Conservation (phyloP, 192 early-diverging fungal genomes). For the Umbelopsis vinacea region DNA sequence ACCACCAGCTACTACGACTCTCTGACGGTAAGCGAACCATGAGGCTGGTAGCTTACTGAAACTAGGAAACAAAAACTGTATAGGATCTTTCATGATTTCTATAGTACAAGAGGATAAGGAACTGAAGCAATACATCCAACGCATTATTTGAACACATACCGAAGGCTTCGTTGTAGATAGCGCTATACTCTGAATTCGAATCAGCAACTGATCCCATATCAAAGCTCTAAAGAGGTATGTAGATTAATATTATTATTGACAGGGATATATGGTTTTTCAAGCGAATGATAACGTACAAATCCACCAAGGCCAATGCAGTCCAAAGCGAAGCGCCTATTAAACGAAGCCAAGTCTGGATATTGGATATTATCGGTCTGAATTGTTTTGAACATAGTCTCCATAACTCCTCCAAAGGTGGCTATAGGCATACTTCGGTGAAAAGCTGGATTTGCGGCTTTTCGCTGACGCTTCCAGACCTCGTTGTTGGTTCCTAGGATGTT, state of each 20-base stretch:
- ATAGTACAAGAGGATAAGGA: not conserved
- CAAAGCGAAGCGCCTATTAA: constrained; percentile 44
- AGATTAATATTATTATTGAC: not conserved
- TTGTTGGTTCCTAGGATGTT: constrained; percentile 9
- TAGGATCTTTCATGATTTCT: not conserved
- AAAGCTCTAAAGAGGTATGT: not conserved
- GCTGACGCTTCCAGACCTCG: constrained; percentile 9
- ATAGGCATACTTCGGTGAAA: constrained; percentile 35
- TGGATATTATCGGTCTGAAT: not conserved
- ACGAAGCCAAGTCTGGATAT: constrained; percentile 2
- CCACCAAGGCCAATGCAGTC: constrained; percentile 61
- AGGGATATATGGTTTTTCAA: no score
- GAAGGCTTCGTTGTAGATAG: not conserved
- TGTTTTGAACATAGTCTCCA: not conserved
- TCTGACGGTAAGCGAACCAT: constrained; percentile 3
- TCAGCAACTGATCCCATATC: constrained; percentile 10
- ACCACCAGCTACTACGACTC: not conserved
- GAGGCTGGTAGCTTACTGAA: constrained; percentile 11
- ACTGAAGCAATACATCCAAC: not conserved
- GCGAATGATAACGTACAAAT: constrained; percentile 30
- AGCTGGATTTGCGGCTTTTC: constrained; percentile 35
- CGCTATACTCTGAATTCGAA: not conserved
- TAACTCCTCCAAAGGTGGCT: constrained; percentile 26
- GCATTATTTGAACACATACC: not conserved
- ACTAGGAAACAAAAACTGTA: constrained; percentile 10